These are phyloP conservation scores for Aegilops bicornis DNA, from an alignment of 176 grass and related monocot genomes.

Conservation along the genomic window DNA sequence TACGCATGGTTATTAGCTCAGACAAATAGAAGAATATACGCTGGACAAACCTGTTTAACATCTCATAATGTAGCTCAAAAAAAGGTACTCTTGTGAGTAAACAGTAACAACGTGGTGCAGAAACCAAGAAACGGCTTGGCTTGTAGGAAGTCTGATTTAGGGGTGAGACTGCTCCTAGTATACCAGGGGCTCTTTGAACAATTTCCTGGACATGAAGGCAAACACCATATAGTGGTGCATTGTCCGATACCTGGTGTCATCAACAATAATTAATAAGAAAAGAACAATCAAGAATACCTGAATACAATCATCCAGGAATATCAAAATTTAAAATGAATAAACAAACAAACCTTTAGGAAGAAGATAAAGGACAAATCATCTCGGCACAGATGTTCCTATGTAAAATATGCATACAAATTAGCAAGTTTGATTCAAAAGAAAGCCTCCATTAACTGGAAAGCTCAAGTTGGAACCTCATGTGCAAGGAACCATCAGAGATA, in stretches of 20 bases:
- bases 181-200: conserved; percentile 93
- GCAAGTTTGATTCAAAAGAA: conserved; percentile 26
- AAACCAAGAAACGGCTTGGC: conserved; percentile 84
- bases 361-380: conserved; percentile 94
- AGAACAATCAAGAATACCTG: conserved; percentile 8
- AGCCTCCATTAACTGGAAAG: neutral
- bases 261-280: conserved; percentile 36
- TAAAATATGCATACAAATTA: conserved; percentile 44
- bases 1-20: neutral
- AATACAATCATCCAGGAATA: conserved; percentile 32
- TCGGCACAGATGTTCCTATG: conserved; percentile 86
- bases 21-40: conserved; percentile 15
- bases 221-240: conserved; percentile 93
- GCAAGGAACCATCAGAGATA: neutral
- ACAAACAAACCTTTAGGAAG: conserved; percentile 76
- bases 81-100: conserved; percentile 93
- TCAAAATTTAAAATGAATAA: neutral
- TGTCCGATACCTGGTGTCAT: conserved; percentile 74
- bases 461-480: conserved; percentile 1
- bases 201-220: conserved; percentile 96
- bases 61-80: conserved; percentile 98
- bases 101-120: conserved; percentile 97
- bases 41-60: conserved; percentile 86
- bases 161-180: conserved; percentile 84
- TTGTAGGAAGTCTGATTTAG: conserved; percentile 56